These are phyloP conservation scores for Lentithecium fluviatile DNA, from an alignment of 495 filamentous ascomycete species.

Conservation along the genomic window DNA sequence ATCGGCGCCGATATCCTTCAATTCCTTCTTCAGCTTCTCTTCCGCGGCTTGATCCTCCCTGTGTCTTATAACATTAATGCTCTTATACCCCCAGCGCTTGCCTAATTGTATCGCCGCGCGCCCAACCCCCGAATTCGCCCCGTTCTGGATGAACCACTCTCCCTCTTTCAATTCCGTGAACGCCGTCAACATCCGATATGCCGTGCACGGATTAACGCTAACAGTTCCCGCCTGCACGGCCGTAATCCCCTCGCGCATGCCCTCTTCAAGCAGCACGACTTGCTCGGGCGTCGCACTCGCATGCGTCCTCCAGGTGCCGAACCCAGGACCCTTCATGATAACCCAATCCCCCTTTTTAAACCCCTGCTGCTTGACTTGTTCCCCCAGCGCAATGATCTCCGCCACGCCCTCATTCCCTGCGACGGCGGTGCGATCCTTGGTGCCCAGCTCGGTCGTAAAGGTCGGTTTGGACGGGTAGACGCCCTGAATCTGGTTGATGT, in stretches of 20 bases:
- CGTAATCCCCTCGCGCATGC: conserved; percentile 64
- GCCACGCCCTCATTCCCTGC: conserved; percentile 91
- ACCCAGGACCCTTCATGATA: conserved; percentile 73
- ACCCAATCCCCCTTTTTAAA: conserved; percentile 82
- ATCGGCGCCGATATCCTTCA: conserved; percentile 70
- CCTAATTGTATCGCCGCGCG: conserved; percentile 84
- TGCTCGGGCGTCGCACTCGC: conserved; percentile 60
- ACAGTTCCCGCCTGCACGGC: conserved; percentile 79
- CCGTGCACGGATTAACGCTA: conserved; percentile 87
- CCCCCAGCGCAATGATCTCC: conserved; percentile 70
- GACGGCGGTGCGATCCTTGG: conserved; percentile 67
- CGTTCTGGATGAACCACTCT: conserved; percentile 94
- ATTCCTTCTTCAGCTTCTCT: conserved; percentile 65
- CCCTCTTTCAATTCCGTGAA: conserved; percentile 69
- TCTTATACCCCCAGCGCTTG: conserved; percentile 77
- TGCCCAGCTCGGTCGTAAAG: conserved; percentile 72
- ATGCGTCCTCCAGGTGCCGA: conserved; percentile 94
- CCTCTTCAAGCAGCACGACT: conserved; percentile 65
- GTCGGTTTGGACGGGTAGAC: conserved; percentile 85
- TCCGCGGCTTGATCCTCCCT: conserved; percentile 64
- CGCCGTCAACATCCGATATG: conserved; percentile 87
- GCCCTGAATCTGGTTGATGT: conserved; percentile 95
- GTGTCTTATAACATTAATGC: conserved; percentile 79
- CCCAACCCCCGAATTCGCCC: conserved; percentile 90
- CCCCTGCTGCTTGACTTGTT: conserved; percentile 48